These are phyloP conservation scores for Aegilops speltoides DNA, from an alignment of 176 grass and related monocot species.

Conservation along the genomic window DNA sequence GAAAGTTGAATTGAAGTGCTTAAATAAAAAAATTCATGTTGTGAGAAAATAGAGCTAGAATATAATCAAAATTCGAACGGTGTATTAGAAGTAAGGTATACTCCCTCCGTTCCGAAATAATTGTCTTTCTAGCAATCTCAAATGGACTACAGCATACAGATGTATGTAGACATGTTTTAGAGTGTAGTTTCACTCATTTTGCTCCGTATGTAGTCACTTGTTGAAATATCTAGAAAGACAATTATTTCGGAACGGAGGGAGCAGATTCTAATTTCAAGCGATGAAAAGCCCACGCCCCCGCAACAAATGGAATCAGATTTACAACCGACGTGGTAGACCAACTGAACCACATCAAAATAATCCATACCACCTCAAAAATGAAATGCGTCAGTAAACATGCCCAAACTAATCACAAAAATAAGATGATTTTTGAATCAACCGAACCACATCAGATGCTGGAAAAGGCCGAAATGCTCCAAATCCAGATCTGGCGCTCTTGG, in stretches of 20 bases:
- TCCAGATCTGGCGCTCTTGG: slow-evolving; percentile 20
- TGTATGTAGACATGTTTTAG: too few relatives aligned
- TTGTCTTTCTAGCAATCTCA: too few relatives aligned
- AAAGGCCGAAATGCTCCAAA: background rate
- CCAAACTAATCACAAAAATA: background rate
- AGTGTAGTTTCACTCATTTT: too few relatives aligned
- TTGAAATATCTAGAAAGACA: too few relatives aligned
- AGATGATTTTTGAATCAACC: background rate
- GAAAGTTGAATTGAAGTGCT: background rate
- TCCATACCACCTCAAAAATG: background rate
- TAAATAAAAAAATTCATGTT: background rate
- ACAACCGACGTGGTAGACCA: background rate
- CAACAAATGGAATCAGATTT: background rate
- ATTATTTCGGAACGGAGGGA: too few relatives aligned
- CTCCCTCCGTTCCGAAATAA: too few relatives aligned
- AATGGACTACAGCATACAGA: too few relatives aligned
- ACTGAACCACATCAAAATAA: background rate
- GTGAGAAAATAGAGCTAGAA: slow-evolving; percentile 11
- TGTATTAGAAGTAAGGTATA: background rate
- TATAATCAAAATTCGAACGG: background rate
- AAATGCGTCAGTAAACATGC: background rate
- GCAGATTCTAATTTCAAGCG: slow-evolving; percentile 23
- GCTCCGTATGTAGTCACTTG: too few relatives aligned
- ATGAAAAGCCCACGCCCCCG: slow-evolving; percentile 7
- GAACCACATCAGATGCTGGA: background rate